Conservation (phyloP, 768 basidiomycete species). For the Termitomyces sp. region DNA sequence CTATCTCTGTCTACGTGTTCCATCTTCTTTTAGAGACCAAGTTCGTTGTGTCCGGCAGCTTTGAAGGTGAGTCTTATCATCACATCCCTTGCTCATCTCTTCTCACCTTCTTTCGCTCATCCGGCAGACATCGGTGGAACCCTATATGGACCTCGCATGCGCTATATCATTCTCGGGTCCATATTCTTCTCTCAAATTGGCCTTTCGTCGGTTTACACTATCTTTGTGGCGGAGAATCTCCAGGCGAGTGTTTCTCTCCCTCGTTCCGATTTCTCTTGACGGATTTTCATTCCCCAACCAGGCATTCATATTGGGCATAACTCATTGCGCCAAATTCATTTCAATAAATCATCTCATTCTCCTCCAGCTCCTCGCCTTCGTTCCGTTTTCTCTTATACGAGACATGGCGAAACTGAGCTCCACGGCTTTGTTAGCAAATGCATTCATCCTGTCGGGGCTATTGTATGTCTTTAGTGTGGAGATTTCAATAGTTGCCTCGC, state of each 20-base stretch:
- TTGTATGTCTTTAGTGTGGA: constrained; percentile 87
- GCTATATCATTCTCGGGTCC: constrained; percentile 79
- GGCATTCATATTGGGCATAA: constrained; percentile 80
- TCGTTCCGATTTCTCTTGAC: not conserved
- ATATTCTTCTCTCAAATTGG: constrained; percentile 88
- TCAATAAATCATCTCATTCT: constrained; percentile 79
- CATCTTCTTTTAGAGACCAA: constrained; percentile 85
- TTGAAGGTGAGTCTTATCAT: constrained; percentile 58
- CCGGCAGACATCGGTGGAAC: constrained; percentile 82
- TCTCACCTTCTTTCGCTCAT: not conserved
- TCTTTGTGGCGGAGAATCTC: constrained; percentile 94
- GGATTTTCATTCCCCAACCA: constrained; percentile 20
- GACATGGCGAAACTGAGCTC: constrained; percentile 93
- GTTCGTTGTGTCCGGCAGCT: constrained; percentile 87
- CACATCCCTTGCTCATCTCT: not conserved
- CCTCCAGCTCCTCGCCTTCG: constrained; percentile 77
- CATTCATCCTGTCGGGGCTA: constrained; percentile 85
- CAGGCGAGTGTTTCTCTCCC: constrained; percentile 29
- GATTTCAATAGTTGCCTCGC: constrained; percentile 53
- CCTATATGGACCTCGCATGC: constrained; percentile 92
- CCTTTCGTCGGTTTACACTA: constrained; percentile 86
- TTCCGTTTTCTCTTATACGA: constrained; percentile 85
- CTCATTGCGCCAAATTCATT: constrained; percentile 63
- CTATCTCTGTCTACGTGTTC: constrained; percentile 90
- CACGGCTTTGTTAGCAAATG: constrained; percentile 90